Evolutionary conservation across 1,139 yeast genomes (phyloP).

Genomic region (Saccharomyces hybrid): DNA sequence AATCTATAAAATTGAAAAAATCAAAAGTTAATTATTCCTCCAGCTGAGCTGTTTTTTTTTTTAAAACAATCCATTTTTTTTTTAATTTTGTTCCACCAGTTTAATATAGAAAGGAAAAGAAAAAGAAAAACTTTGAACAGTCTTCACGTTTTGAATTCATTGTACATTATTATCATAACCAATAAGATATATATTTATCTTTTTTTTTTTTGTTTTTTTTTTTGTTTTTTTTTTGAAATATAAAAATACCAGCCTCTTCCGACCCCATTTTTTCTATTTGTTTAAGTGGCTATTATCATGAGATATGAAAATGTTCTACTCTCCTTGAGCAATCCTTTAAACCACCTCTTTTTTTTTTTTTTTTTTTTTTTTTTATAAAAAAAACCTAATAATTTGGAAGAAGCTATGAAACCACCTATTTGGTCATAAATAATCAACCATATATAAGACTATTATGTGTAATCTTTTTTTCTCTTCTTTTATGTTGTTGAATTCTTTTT

Average conservation of each 20-base stretch:
- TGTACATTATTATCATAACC: background rate
- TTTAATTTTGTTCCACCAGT: background rate
- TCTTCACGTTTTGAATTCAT: slow-evolving; percentile 1
- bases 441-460: background rate
- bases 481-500: background rate
- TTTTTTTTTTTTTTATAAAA: background rate
- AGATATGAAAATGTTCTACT: background rate
- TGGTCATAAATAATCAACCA: background rate
- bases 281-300: background rate
- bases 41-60: background rate
- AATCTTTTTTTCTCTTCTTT: background rate
- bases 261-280: background rate
- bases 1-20: background rate
- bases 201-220: background rate
- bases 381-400: background rate
- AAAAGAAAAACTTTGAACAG: background rate
- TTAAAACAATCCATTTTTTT: background rate
- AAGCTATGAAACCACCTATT: background rate
- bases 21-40: background rate
- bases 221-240: background rate
- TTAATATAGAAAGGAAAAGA: background rate
- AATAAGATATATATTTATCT: background rate
- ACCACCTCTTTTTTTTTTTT: background rate
- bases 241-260: background rate
- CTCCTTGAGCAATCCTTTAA: background rate